Conservation (phyloP, 202 grass and related monocot species). For the Zizania palustris region DNA sequence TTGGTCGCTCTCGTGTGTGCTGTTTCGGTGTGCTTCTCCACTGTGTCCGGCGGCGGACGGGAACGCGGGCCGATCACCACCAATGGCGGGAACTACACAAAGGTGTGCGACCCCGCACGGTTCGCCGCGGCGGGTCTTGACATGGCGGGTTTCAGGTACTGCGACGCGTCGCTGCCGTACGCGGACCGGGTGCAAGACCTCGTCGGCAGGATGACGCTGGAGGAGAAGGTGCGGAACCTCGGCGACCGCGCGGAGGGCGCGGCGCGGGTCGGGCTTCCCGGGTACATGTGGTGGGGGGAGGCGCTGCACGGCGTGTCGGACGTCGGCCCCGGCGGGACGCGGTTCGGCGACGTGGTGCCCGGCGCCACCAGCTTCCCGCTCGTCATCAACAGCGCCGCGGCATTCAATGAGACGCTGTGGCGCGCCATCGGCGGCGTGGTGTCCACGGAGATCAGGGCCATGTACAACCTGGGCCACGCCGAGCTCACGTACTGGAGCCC, state of each 20-base stretch:
- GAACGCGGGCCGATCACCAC: slow-evolving; percentile 40
- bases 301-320: slow-evolving; percentile 70
- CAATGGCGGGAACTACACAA: slow-evolving; percentile 50
- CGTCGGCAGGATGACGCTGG: slow-evolving; percentile 46
- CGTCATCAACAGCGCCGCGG: slow-evolving; percentile 52
- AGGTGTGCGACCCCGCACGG: slow-evolving; percentile 56
- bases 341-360: slow-evolving; percentile 51
- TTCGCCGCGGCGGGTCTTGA: slow-evolving; percentile 43
- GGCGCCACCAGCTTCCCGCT: slow-evolving; percentile 70
- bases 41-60: background rate
- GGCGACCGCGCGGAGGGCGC: slow-evolving; percentile 48
- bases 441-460: slow-evolving; percentile 57
- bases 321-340: slow-evolving; percentile 38
- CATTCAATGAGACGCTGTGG: slow-evolving; percentile 65
- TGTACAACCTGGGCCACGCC: slow-evolving; percentile 70
- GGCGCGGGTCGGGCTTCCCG: slow-evolving; percentile 46
- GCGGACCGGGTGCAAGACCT: slow-evolving; percentile 50
- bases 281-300: slow-evolving; percentile 79
- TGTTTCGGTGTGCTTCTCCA: background rate
- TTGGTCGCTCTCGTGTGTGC: slow-evolving; percentile 15
- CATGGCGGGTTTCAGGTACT: slow-evolving; percentile 50
- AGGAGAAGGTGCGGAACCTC: slow-evolving; percentile 58
- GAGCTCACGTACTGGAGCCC: slow-evolving; percentile 75
- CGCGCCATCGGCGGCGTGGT: slow-evolving; percentile 38
- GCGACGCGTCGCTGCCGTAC: slow-evolving; percentile 54